These are phyloP conservation scores for Penicillium roqueforti DNA, from an alignment of 495 filamentous ascomycete genomes.

Conservation along the genomic window DNA sequence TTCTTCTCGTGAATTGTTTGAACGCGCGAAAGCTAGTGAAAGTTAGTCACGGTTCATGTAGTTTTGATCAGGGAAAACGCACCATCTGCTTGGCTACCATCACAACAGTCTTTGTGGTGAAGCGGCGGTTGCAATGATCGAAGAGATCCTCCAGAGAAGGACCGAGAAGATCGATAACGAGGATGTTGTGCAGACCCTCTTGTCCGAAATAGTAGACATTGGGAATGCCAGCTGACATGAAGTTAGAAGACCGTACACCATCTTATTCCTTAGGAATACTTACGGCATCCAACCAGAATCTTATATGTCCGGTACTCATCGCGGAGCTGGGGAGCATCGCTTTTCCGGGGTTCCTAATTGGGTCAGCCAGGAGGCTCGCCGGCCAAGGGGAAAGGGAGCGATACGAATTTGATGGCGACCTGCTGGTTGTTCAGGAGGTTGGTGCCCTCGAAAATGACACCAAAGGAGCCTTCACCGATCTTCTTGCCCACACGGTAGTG, in stretches of 20 bases:
- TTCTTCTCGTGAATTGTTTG: constrained; percentile 99
- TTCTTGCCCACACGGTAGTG: constrained; percentile 99
- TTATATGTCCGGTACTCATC: constrained; percentile 99
- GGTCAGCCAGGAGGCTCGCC: constrained; percentile 15
- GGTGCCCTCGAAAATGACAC: constrained; percentile 98
- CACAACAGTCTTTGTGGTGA: constrained; percentile 94
- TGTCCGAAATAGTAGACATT: constrained; percentile 99
- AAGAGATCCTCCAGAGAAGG: constrained; percentile 97
- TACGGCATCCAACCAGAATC: constrained; percentile 97
- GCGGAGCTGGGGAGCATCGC: constrained; percentile 94
- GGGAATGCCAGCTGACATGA: constrained; percentile 78
- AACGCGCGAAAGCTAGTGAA: constrained; percentile 76
- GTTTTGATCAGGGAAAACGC: constrained; percentile 24
- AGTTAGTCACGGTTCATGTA: constrained; percentile 15
- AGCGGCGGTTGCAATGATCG: constrained; percentile 93
- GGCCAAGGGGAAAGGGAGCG: constrained; percentile 32
- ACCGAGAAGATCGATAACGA: constrained; percentile 96
- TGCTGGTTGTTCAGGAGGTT: constrained; percentile 99
- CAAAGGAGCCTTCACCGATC: constrained; percentile 98
- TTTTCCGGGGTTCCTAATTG: constrained; percentile 89
- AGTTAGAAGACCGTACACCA: constrained; percentile 16
- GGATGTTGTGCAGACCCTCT: constrained; percentile 97
- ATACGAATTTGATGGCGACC: constrained; percentile 98
- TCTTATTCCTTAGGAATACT: constrained; percentile 45
- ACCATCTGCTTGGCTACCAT: constrained; percentile 99